phyloP scores from a whole-genome alignment of 306 rosid genomes.

The Trifolium pratense region DNA sequence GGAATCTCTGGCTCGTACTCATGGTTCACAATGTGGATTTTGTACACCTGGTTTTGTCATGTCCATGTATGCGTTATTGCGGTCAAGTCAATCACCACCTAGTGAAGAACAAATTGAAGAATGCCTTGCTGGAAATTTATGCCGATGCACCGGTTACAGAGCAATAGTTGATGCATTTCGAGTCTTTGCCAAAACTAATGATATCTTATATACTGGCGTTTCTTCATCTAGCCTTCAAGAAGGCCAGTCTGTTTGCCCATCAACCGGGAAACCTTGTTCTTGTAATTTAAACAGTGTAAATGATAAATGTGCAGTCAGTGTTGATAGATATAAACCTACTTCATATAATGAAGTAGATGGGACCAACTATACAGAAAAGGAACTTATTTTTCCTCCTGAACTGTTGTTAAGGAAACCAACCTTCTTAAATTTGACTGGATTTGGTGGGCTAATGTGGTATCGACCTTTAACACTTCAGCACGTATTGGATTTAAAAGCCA shows the following conservation, averaged over 20 bases:
- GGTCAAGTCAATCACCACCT: slow-evolving; percentile 83
- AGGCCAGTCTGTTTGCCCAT: slow-evolving; percentile 76
- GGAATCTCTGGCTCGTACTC: slow-evolving; percentile 87
- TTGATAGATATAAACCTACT: slow-evolving; percentile 52
- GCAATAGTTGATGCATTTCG: slow-evolving; percentile 93
- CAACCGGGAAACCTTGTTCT: slow-evolving; percentile 88
- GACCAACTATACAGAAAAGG: slow-evolving; percentile 76
- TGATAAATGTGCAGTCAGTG: slow-evolving; percentile 47
- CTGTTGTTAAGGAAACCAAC: slow-evolving; percentile 60
- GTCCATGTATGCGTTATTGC: slow-evolving; percentile 86
- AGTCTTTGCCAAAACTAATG: slow-evolving; percentile 79
- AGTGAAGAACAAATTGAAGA: slow-evolving; percentile 86
- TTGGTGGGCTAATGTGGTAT: slow-evolving; percentile 82
- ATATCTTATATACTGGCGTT: slow-evolving; percentile 60
- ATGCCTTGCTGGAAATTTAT: slow-evolving; percentile 91
- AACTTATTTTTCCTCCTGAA: slow-evolving; percentile 93
- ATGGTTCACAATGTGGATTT: slow-evolving; percentile 97
- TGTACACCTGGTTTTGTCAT: slow-evolving; percentile 95
- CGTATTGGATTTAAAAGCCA: slow-evolving; percentile 71
- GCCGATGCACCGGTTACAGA: slow-evolving; percentile 97
- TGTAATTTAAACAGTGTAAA: slow-evolving; percentile 59
- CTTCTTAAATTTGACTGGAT: slow-evolving; percentile 70
- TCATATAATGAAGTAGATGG: slow-evolving; percentile 83
- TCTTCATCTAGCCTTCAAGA: slow-evolving; percentile 59
- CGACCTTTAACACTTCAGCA: slow-evolving; percentile 76